Evolutionary conservation across 2,329 filamentous ascomycete genomes (phyloP), one percentile per base, ranked within the genome.

Genomic region (Verticillium nonalfalfae): DNA sequence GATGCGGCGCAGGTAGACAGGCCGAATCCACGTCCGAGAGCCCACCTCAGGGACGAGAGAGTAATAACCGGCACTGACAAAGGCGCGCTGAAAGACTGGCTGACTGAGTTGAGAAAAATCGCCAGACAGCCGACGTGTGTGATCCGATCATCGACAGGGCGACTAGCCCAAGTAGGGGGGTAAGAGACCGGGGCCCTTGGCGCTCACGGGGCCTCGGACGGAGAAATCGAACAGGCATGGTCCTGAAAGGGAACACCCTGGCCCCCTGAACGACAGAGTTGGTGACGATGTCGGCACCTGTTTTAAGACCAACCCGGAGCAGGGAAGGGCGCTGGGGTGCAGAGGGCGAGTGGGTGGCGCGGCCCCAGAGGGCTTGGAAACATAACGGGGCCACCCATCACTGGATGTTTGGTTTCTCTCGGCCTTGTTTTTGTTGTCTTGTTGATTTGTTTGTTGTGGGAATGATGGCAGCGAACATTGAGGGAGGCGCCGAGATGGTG

Each of bases 141-240:
- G 18, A 58, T 58, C 57, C 40, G 57, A 58, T 50, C 57, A 39
- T 40, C 38, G 33, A 58, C 39, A 58, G 57, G 57, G 57, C 21
- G 13, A 18, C 57, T 52, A 58, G 39, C 57, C 57, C 15, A 45
- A 58, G 26, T 13, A n/a, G 18, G 45, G 45, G 45, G 45, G 18
- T 31, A 31, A 31, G 26, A 18, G n/a, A 26, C 45, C 45, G 45
- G 45, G 45, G 45, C 18, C 45, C 45, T 21, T 52, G 45, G 45
- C 45, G 10, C 45, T 21, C 45, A 26, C n/a, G 45, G 45, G n/a
- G 45, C 45, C 45, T 52, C 45, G 45, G 45, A 52, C 45, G 45
- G 45, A 52, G n/a, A 26, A 26, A 52, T 52, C 45, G 45, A 52
- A 52, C 45, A 52, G 45, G 45, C 45, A 52, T 52, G 45, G 45